Conservation (phyloP, 78 protist species). For the Pigoraptor vietnamica region DNA sequence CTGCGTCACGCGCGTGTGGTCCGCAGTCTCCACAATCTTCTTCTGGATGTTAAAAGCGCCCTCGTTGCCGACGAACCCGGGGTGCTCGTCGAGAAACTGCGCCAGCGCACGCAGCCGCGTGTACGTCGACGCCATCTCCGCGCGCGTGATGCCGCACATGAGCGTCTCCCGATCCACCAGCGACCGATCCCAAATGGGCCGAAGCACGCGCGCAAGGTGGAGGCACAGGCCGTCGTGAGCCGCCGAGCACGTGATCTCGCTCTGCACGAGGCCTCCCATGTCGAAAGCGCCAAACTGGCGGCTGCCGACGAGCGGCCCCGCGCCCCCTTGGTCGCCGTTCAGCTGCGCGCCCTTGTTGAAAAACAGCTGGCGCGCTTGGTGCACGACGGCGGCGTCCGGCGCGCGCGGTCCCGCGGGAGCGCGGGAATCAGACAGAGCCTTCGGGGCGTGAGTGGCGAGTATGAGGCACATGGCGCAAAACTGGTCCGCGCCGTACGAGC, state of each 20-base stretch:
- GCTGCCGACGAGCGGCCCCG: background rate
- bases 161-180: background rate
- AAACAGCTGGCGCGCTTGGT: background rate
- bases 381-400: background rate
- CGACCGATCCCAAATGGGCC: background rate
- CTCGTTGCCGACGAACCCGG: background rate
- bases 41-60: background rate
- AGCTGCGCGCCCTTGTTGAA: background rate
- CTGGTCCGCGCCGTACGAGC: background rate
- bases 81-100: background rate
- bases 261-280: background rate
- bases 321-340: background rate
- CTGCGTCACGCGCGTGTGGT: background rate
- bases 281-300: too few species aligned
- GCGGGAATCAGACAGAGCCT: background rate
- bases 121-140: background rate
- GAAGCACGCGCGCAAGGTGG: background rate
- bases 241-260: background rate
- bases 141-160: background rate
- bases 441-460: background rate
- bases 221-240: background rate
- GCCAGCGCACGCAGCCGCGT: background rate
- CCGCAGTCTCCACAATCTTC: background rate
- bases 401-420: background rate
- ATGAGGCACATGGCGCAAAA: background rate